Conservation (phyloP, 2,329 filamentous ascomycete species). For the Penicillium sp. region DNA sequence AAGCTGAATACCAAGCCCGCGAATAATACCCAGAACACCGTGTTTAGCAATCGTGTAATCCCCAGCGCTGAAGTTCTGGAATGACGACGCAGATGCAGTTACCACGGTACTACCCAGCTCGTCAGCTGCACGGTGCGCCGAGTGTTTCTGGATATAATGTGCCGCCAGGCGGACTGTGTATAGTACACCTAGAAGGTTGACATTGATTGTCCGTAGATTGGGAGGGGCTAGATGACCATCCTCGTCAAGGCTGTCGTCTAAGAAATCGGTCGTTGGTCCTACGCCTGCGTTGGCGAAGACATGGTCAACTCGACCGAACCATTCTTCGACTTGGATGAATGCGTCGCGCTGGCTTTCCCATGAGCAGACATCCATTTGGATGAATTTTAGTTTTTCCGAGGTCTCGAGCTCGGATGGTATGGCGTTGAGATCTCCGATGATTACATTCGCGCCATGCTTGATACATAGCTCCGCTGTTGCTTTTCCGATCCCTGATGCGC, state of each 20-base stretch:
- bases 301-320: constrained; percentile 47
- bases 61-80: constrained; percentile 51
- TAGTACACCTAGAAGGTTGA: constrained; percentile 52
- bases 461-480: constrained; percentile 56
- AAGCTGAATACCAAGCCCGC: constrained; percentile 47
- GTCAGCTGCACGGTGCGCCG: constrained; percentile 42
- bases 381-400: constrained; percentile 39
- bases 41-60: constrained; percentile 59
- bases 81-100: constrained; percentile 51
- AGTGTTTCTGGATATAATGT: constrained; percentile 51
- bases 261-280: constrained; percentile 47
- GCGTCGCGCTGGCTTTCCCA: constrained; percentile 54
- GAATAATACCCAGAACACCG: constrained; percentile 54
- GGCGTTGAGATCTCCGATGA: constrained; percentile 54
- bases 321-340: constrained; percentile 52
- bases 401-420: constrained; percentile 31
- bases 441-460: constrained; percentile 54
- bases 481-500: constrained; percentile 61
- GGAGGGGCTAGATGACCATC: constrained; percentile 53
- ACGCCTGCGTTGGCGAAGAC: constrained; percentile 59
- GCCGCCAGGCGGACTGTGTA: constrained; percentile 52
- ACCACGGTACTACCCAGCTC: constrained; percentile 51
- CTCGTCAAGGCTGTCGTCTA: constrained; percentile 50
- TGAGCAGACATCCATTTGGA: constrained; percentile 49
- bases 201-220: constrained; percentile 44